phyloP scores from a whole-genome alignment of 441 rosid genomes.

The Manihot esculenta region DNA sequence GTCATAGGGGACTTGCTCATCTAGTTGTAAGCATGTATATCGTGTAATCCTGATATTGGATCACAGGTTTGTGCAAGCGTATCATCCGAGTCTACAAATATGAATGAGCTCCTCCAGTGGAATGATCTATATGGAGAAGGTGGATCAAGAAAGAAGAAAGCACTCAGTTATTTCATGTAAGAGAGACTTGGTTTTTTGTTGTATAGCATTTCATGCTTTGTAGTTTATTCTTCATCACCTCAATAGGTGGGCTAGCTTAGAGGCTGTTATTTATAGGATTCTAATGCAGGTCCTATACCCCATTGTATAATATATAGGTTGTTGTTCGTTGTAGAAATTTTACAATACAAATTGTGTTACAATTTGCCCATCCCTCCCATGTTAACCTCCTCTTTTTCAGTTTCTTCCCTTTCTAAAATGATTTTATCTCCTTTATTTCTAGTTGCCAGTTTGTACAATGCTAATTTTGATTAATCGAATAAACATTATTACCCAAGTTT shows the following conservation, averaged over 20 bases:
- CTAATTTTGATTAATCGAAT: slow-evolving; percentile 27
- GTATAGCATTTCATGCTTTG: slow-evolving; percentile 34
- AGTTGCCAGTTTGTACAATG: slow-evolving; percentile 23
- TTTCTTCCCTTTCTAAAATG: too few relatives aligned
- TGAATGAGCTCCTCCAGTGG: slow-evolving; percentile 97
- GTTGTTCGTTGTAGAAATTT: slow-evolving; percentile 20
- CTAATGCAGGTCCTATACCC: slow-evolving; percentile 27
- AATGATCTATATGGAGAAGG: slow-evolving; percentile 98
- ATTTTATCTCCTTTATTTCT: background rate
- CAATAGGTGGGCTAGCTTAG: slow-evolving; percentile 23
- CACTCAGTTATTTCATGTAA: slow-evolving; percentile 99
- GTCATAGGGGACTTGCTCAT: too few relatives aligned
- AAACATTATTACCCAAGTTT: background rate
- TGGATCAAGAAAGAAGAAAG: slow-evolving; percentile 87
- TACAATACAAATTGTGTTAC: slow-evolving; percentile 19
- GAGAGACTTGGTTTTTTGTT: slow-evolving; percentile 33
- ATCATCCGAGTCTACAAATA: slow-evolving; percentile 86
- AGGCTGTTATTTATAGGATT: slow-evolving; percentile 29
- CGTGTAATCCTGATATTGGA: background rate
- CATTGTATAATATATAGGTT: slow-evolving; percentile 43
- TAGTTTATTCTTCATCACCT: slow-evolving; percentile 27
- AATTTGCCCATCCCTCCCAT: background rate
- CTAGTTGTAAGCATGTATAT: too few relatives aligned
- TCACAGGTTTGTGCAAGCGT: slow-evolving; percentile 96
- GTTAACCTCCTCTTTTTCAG: background rate